Conservation (phyloP, 1,139 yeast genomes). For the Eremothecium gossypii region DNA sequence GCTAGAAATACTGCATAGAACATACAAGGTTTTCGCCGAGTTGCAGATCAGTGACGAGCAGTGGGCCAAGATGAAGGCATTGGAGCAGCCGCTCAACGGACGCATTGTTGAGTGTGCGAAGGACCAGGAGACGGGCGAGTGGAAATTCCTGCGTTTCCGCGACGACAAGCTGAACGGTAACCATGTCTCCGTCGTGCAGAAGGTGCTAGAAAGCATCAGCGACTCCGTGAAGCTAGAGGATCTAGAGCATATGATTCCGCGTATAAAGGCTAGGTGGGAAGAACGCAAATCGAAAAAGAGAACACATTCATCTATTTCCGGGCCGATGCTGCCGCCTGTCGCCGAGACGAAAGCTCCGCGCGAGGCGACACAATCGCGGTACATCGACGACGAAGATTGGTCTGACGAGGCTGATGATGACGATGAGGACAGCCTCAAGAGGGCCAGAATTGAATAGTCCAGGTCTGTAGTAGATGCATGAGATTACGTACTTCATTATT, state of each 20-base stretch:
- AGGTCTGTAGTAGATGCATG: slow-evolving; percentile 1
- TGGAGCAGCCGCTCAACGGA: slow-evolving; percentile 81
- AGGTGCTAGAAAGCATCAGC: slow-evolving; percentile 71
- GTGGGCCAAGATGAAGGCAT: slow-evolving; percentile 66
- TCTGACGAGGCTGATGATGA: slow-evolving; percentile 19
- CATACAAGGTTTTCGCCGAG: slow-evolving; percentile 59
- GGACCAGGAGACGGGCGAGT: slow-evolving; percentile 41
- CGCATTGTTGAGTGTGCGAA: slow-evolving; percentile 77
- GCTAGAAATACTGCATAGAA: slow-evolving; percentile 33
- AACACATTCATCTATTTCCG: slow-evolving; percentile 3
- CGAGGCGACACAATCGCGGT: slow-evolving; percentile 18
- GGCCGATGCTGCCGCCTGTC: slow-evolving; percentile 3
- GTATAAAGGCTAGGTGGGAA: slow-evolving; percentile 42
- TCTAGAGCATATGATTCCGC: slow-evolving; percentile 40
- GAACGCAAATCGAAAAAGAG: slow-evolving; percentile 33
- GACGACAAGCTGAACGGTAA: slow-evolving; percentile 90
- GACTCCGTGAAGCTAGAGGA: slow-evolving; percentile 83
- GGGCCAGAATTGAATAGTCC: neutral
- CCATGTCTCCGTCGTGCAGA: slow-evolving; percentile 69
- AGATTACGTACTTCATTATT: neutral
- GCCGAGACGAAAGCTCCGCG: slow-evolving; percentile 4
- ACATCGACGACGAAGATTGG: slow-evolving; percentile 28
- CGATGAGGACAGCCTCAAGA: slow-evolving; percentile 5
- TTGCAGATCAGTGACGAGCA: slow-evolving; percentile 58
- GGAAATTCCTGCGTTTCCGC: slow-evolving; percentile 84